Percentiles rank a stretch among this genome's conserved stretches.
These are phyloP conservation scores for Salix caprea DNA, from an alignment of 345 rosid species.

Conservation along the genomic window DNA sequence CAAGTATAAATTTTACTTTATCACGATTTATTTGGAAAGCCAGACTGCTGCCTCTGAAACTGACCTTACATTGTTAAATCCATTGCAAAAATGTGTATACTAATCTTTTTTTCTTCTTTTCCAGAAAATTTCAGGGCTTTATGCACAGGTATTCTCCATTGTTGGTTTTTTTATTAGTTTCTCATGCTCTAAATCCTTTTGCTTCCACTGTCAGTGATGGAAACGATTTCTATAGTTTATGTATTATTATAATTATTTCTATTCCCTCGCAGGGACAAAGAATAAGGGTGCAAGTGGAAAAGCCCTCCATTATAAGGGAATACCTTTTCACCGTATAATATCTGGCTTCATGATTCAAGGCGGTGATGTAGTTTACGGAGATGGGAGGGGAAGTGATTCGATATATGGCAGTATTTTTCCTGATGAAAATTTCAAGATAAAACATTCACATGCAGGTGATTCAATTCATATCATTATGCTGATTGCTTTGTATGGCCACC, in stretches of 20 bases:
- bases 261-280: conserved; percentile 51
- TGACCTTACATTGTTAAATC: neutral
- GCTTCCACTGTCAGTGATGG: neutral
- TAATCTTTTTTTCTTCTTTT: conserved; percentile 13
- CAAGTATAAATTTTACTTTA: neutral
- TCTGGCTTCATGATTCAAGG: conserved; percentile 96
- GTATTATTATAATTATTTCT: neutral
- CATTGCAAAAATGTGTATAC: conserved; percentile 16
- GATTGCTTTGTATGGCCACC: neutral
- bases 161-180: neutral
- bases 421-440: conserved; percentile 88
- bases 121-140: conserved; percentile 96
- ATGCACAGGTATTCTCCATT: conserved; percentile 70
- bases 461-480: neutral
- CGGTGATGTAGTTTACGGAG: conserved; percentile 69
- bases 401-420: conserved; percentile 75
- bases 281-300: conserved; percentile 59
- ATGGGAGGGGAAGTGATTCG: conserved; percentile 78
- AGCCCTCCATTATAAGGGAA: conserved; percentile 71
- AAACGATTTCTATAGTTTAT: neutral
- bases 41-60: neutral
- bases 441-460: conserved; percentile 82
- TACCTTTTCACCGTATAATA: conserved; percentile 83
- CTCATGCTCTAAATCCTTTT: neutral
- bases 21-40: neutral